A percentile compares a stretch with the other conserved stretches of the same genome.
Evolutionary conservation across 2,329 filamentous ascomycete species (phyloP).

Genomic region (Aspergillus brasiliensis): DNA sequence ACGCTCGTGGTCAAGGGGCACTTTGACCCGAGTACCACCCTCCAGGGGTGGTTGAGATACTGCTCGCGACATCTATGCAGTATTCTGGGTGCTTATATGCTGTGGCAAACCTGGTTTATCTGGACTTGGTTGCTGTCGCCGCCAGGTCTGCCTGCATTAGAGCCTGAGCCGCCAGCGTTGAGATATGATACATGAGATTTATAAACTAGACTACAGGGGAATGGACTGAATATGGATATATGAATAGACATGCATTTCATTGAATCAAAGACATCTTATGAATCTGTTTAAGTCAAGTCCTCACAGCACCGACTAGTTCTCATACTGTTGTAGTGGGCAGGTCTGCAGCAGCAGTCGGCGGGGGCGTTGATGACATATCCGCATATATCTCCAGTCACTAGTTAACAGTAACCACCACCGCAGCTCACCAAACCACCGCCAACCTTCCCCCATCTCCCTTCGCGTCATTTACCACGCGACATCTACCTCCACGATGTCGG

Average conservation of each 20-base stretch:
- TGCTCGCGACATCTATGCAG: background rate
- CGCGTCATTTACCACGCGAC: constrained; percentile 13
- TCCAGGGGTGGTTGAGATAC: background rate
- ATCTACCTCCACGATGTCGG: constrained; percentile 41
- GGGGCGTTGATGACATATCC: constrained; percentile 31
- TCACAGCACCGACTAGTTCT: background rate
- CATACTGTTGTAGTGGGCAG: background rate
- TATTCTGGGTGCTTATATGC: background rate
- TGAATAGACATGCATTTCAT: too few species aligned
- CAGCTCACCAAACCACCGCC: constrained; percentile 13
- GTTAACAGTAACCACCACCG: background rate
- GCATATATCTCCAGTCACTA: constrained; percentile 22
- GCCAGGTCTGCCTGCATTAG: background rate
- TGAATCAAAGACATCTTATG: too few species aligned
- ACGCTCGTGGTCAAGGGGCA: background rate
- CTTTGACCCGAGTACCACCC: background rate
- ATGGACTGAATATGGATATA: background rate
- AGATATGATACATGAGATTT: background rate
- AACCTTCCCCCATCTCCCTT: constrained; percentile 18
- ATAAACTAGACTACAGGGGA: background rate
- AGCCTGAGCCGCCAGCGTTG: background rate
- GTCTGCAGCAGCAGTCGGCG: background rate
- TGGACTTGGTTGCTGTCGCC: background rate
- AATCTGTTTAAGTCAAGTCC: too few species aligned
- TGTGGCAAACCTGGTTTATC: background rate